A percentile compares a stretch with the other conserved stretches of the same genome.
Conservation (phyloP, 2,329 filamentous ascomycete genomes). For the Helicocarpus griseus region DNA sequence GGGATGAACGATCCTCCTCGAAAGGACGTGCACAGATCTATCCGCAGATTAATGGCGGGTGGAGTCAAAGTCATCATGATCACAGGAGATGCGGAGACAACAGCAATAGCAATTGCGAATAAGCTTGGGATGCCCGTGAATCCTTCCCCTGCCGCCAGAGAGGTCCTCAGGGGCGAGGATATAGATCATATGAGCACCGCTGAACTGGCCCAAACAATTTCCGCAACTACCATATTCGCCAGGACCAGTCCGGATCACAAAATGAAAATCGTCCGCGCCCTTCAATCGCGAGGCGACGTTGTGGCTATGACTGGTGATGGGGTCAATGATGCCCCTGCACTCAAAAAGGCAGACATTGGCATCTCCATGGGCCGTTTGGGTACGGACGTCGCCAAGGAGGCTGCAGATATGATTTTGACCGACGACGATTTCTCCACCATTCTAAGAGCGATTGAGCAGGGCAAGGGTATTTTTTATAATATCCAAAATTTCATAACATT, state of each 20-base stretch:
- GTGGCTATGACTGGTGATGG: constrained; percentile 99
- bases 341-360: constrained; percentile 96
- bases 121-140: constrained; percentile 88
- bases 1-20: constrained; percentile 96
- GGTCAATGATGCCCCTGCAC: constrained; percentile 90
- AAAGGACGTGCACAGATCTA: constrained; percentile 80
- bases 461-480: constrained; percentile 98
- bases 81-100: constrained; percentile 91
- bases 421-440: constrained; percentile 90
- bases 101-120: constrained; percentile 83
- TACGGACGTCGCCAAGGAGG: constrained; percentile 94
- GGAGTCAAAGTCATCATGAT: constrained; percentile 99
- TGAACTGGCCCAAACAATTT: constrained; percentile 74
- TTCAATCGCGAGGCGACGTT: constrained; percentile 88
- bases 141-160: constrained; percentile 42
- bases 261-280: constrained; percentile 85
- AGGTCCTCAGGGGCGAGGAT: constrained; percentile 79
- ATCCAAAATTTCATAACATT: constrained; percentile 99
- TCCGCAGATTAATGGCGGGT: constrained; percentile 80
- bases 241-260: constrained; percentile 96
- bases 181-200: constrained; percentile 85
- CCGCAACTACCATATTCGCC: constrained; percentile 86
- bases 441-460: constrained; percentile 90
- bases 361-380: constrained; percentile 94
- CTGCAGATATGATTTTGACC: constrained; percentile 77